Conservation (phyloP, 345 rosid genomes). For the Sapria himalayana region DNA sequence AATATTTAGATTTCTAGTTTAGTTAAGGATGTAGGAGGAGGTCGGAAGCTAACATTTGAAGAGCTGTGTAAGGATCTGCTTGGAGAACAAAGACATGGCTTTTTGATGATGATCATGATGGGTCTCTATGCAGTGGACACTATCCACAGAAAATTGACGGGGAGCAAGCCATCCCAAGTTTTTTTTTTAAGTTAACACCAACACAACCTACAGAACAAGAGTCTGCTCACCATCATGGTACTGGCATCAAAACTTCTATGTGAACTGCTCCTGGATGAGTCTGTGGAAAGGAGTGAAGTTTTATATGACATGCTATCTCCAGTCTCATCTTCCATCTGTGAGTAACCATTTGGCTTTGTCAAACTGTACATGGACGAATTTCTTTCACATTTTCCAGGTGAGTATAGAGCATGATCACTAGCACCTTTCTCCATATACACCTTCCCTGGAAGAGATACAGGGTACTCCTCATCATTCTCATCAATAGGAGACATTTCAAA, state of each 20-base stretch:
- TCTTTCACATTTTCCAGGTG: slow-evolving; percentile 39
- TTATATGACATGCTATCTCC: slow-evolving; percentile 42
- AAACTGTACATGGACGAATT: slow-evolving; percentile 19
- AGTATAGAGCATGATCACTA: slow-evolving; percentile 20
- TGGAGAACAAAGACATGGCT: too few relatives aligned
- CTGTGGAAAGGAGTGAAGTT: slow-evolving; percentile 30
- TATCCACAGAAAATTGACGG: too few relatives aligned
- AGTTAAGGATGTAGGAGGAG: too few relatives aligned
- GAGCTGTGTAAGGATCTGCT: too few relatives aligned
- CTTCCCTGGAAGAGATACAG: slow-evolving; percentile 18
- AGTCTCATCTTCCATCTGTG: slow-evolving; percentile 29
- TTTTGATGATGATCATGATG: too few relatives aligned
- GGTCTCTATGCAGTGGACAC: too few relatives aligned
- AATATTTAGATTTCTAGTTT: too few relatives aligned
- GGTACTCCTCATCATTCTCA: slow-evolving; percentile 20
- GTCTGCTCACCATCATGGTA: slow-evolving; percentile 25
- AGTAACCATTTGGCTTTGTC: slow-evolving; percentile 27
- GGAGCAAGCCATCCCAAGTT: too few relatives aligned
- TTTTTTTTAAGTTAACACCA: too few relatives aligned
- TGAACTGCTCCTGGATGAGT: slow-evolving; percentile 39
- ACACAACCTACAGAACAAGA: too few relatives aligned
- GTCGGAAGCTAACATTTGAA: too few relatives aligned
- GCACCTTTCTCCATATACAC: slow-evolving; percentile 28
- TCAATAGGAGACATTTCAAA: slow-evolving; percentile 26
- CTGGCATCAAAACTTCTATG: slow-evolving; percentile 37